Evolutionary conservation across 1,284 basidiomycete species (phyloP).

Genomic region (Puccinia triticina): DNA sequence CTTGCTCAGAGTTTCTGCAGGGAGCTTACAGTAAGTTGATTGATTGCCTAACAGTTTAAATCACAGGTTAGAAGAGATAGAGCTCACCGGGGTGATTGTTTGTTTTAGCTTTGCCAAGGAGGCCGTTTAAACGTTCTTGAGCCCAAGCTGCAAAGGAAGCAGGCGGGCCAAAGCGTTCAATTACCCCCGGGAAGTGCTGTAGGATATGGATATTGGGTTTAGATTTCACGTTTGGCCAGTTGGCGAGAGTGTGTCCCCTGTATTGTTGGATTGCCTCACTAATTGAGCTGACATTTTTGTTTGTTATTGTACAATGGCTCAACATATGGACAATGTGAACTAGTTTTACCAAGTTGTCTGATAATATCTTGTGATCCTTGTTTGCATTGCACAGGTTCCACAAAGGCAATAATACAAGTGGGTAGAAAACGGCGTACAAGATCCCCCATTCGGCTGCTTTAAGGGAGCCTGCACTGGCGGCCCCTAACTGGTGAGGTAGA

Average conservation of each 20-base stretch:
- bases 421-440: slow-evolving; percentile 9
- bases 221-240: slow-evolving; percentile 3
- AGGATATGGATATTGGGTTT: slow-evolving; percentile 27
- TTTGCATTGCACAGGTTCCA: slow-evolving; percentile 1
- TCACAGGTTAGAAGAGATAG: neutral
- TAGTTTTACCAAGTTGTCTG: neutral
- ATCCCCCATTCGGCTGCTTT: slow-evolving; percentile 20
- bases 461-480: neutral
- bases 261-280: neutral
- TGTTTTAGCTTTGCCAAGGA: slow-evolving; percentile 7
- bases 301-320: slow-evolving; percentile 1
- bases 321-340: neutral
- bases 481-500: slow-evolving; percentile 6
- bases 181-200: slow-evolving; percentile 14
- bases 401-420: neutral
- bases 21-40: neutral
- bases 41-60: too few species aligned
- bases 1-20: neutral
- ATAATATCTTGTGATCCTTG: neutral
- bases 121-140: slow-evolving; percentile 17
- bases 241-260: neutral
- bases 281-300: neutral
- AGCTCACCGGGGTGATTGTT: slow-evolving; percentile 13
- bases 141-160: slow-evolving; percentile 28
- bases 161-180: slow-evolving; percentile 30